Evolutionary conservation across 371 early-diverging fungal genomes (phyloP), one percentile per base, ranked within the genome.

Genomic region (Dinochytrium kinnereticum): DNA sequence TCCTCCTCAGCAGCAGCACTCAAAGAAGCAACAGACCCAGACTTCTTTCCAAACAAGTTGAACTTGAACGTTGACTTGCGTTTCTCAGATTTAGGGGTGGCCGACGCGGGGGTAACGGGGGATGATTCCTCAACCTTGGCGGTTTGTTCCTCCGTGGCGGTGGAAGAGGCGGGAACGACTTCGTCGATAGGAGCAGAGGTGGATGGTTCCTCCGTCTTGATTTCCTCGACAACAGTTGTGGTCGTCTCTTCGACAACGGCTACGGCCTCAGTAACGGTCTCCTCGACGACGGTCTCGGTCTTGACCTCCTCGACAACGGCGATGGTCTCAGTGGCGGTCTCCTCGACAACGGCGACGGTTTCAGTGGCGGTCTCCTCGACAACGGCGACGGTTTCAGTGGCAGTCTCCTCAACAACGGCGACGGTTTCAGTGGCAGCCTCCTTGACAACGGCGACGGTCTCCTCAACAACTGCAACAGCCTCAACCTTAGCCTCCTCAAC

Each of bases 121-220:
- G 59, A 51, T 2, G 19, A 37, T 59, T 34, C 37, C 30, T 53
- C 70, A 30, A 39, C 70, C 40, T 21, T 19, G 33, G 53, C n/a
- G n/a, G n/a, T n/a, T n/a, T n/a, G n/a, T n/a, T n/a, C n/a, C 5
- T 13, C 53, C 2, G 17, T 53, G 51, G 28, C 69, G 28, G 28
- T 30, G 13, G 39, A n/a, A 2, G 7, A 38, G 7, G 15, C 67
- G n/a, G n/a, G n/a, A 31, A 49, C 67, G 44, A 36, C 67, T 7
- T 31, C 38, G 2, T n/a, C 67, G 24, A 31, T 39, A 7, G 37
- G 34, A 5, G 3, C 26, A 10, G 68, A 49, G 34, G 74, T 74
- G 59, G 78, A 81, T n/a, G n/a, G n/a, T n/a, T n/a, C n/a, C 59
- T 79, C 79, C 24, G 80, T 74, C 83, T 81, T 79, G 69, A 30